These are phyloP conservation scores for Amaranthus palmeri DNA, from an alignment of 148 eudicot genomes.

Conservation along the genomic window DNA sequence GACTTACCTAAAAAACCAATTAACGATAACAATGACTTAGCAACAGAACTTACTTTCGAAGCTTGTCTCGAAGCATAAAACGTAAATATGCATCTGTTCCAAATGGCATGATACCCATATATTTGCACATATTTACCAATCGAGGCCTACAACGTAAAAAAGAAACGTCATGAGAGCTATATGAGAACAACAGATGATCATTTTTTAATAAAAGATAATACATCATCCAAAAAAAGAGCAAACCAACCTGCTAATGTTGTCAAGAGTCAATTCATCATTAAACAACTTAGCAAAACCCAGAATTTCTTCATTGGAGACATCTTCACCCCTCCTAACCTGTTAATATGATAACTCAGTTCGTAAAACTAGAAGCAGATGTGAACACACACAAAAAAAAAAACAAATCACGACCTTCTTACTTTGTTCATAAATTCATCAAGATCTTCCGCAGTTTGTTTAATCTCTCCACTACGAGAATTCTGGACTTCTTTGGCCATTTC, in stretches of 20 bases:
- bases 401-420: slow-evolving; percentile 26
- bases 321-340: slow-evolving; percentile 77
- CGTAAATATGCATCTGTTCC: slow-evolving; percentile 84
- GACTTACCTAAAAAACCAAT: too few relatives aligned
- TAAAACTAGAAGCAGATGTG: not conserved
- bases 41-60: slow-evolving; percentile 44
- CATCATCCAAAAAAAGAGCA: not conserved
- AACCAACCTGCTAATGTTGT: slow-evolving; percentile 81
- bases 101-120: slow-evolving; percentile 74
- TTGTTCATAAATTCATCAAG: slow-evolving; percentile 79
- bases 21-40: not conserved
- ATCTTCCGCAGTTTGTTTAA: slow-evolving; percentile 73
- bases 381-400: slow-evolving; percentile 3
- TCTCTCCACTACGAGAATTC: slow-evolving; percentile 73
- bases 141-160: slow-evolving; percentile 53
- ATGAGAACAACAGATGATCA: not conserved
- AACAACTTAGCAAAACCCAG: slow-evolving; percentile 76
- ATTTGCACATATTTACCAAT: slow-evolving; percentile 84
- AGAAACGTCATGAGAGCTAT: not conserved
- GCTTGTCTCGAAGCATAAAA: slow-evolving; percentile 73
- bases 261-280: slow-evolving; percentile 80
- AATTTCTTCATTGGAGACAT: slow-evolving; percentile 75
- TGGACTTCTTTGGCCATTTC: slow-evolving; percentile 93
- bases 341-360: slow-evolving; percentile 8
- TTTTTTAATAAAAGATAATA: not conserved